Percentiles rank a stretch among this genome's conserved stretches.
phyloP scores from a whole-genome alignment of 73 alveolate species.

The Paramecium pentaurelia region DNA sequence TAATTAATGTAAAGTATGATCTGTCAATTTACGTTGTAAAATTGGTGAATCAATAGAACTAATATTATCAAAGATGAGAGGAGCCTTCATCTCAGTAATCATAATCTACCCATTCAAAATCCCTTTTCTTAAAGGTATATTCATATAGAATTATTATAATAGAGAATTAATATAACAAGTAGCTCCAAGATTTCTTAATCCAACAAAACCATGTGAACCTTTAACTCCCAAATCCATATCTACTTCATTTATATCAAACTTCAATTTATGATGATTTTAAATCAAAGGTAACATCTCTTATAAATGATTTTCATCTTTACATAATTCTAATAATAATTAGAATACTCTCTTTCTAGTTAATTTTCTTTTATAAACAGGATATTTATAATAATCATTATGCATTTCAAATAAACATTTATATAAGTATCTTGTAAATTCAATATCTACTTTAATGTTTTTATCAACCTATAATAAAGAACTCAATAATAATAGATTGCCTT shows the following conservation, averaged over 20 bases:
- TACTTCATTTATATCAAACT: not conserved
- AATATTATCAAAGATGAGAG: not conserved
- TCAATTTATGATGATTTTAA: not conserved
- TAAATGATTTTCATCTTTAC: not conserved
- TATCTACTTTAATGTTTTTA: not conserved
- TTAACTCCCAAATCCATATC: conserved; percentile 46
- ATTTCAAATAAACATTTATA: not conserved
- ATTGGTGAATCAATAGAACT: not conserved
- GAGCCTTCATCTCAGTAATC: not conserved
- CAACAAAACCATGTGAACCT: conserved; percentile 67
- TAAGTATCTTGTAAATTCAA: not conserved
- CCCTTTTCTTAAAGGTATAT: conserved; percentile 67
- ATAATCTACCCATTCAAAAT: conserved; percentile 52
- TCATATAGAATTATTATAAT: conserved; percentile 89
- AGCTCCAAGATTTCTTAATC: conserved; percentile 72
- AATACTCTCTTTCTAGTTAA: conserved; percentile 19
- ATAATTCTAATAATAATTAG: not conserved
- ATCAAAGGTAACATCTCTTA: not conserved
- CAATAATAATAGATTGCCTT: not conserved
- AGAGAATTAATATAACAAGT: conserved; percentile 96
- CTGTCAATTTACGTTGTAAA: conserved; percentile 49
- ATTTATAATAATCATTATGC: not conserved
- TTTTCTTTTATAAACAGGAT: conserved; percentile 17
- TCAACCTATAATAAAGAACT: not conserved
- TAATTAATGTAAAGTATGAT: conserved; percentile 80